A percentile compares a stretch with the other conserved stretches of the same genome.
These are phyloP conservation scores for Podaxis rugospora DNA, from an alignment of 768 basidiomycete genomes.

Conservation along the genomic window DNA sequence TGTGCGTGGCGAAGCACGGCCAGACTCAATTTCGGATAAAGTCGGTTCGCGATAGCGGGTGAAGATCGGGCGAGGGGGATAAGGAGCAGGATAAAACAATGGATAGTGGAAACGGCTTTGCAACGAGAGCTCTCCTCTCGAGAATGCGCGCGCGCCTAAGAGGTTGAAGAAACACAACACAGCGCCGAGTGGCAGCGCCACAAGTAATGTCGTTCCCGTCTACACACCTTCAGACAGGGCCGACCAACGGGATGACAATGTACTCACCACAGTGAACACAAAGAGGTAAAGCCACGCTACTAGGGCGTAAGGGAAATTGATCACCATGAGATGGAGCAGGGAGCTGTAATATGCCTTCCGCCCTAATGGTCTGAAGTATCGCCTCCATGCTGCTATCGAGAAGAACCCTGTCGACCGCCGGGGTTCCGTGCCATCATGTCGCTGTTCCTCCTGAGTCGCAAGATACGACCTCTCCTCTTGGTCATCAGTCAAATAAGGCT, in stretches of 20 bases:
- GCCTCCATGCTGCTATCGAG: slow-evolving; percentile 35
- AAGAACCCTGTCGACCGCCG: slow-evolving; percentile 21
- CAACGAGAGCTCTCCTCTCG: slow-evolving; percentile 69
- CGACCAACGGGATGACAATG: not conserved
- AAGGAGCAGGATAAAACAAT: slow-evolving; percentile 55
- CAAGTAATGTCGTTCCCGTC: slow-evolving; percentile 77
- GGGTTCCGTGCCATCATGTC: not conserved
- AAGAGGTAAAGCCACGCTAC: slow-evolving; percentile 78
- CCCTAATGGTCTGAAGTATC: slow-evolving; percentile 63
- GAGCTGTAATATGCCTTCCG: slow-evolving; percentile 57
- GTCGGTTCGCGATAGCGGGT: slow-evolving; percentile 53
- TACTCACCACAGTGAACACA: slow-evolving; percentile 72
- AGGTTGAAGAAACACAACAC: slow-evolving; percentile 75
- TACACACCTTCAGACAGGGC: slow-evolving; percentile 19
- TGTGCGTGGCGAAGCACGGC: slow-evolving; percentile 18
- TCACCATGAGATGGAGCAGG: slow-evolving; percentile 60
- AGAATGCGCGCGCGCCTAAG: slow-evolving; percentile 65
- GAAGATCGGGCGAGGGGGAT: slow-evolving; percentile 73
- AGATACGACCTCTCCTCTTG: slow-evolving; percentile 17
- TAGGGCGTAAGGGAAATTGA: slow-evolving; percentile 80
- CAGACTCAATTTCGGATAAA: slow-evolving; percentile 45
- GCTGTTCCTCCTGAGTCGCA: slow-evolving; percentile 9
- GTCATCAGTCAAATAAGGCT: slow-evolving; percentile 26
- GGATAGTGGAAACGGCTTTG: slow-evolving; percentile 71
- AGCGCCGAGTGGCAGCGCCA: slow-evolving; percentile 74